A percentile compares a stretch with the other conserved stretches of the same genome.
Evolutionary conservation across 257 asterid species (phyloP).

Genomic region (Solanum stenotomum): DNA sequence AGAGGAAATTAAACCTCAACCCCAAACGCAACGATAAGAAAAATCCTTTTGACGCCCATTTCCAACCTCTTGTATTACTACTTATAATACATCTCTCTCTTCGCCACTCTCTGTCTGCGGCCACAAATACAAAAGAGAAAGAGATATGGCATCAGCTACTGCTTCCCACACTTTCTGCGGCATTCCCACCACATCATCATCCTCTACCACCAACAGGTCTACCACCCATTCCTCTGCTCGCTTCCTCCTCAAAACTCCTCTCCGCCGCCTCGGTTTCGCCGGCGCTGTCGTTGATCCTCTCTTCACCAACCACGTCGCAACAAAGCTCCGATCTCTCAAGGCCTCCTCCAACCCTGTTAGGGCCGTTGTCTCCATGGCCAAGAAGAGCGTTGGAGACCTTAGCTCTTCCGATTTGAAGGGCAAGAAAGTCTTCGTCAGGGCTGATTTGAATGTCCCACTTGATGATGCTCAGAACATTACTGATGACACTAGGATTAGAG

Average conservation of each 20-base stretch:
- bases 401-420: constrained; percentile 51
- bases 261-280: constrained; percentile 43
- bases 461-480: constrained; percentile 58
- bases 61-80: background rate
- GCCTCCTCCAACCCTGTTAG: constrained; percentile 28
- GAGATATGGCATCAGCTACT: constrained; percentile 50
- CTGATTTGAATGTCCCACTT: constrained; percentile 71
- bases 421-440: constrained; percentile 60
- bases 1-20: constrained; percentile 21
- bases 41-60: constrained; percentile 8
- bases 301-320: constrained; percentile 31
- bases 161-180: constrained; percentile 49
- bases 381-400: constrained; percentile 68
- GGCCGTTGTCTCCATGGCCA: constrained; percentile 41
- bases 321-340: constrained; percentile 37
- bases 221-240: constrained; percentile 18
- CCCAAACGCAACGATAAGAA: constrained; percentile 41
- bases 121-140: background rate
- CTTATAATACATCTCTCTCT: background rate
- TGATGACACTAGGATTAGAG: constrained; percentile 76
- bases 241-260: constrained; percentile 43
- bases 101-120: background rate
- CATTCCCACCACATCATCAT: constrained; percentile 36
- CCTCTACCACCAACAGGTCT: constrained; percentile 15
- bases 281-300: constrained; percentile 32